Base-by-base conservation (phyloP, 768 basidiomycete genomes). In the Boletus pseudo-olivaceus region DNA sequence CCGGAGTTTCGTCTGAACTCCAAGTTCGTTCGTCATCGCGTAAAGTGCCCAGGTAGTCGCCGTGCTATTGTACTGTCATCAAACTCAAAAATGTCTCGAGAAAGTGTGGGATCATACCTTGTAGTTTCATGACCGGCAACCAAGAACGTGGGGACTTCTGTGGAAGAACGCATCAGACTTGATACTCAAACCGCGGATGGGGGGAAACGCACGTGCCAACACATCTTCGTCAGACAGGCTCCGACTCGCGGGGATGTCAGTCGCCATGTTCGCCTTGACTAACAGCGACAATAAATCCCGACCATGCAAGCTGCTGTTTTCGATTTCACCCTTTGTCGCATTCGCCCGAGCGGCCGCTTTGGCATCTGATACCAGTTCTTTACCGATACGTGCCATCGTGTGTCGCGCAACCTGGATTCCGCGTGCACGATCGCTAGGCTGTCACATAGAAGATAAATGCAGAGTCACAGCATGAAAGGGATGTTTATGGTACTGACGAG, bases 181-280 rank as follows among this genome's bases (percentile, higher is more conserved):
- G 15, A 23, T 10, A n/a, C n/a, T 19, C 10, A 34, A 11, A 19
- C 11, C 7, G 12, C 17, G 7, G 14, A 19, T 4, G 43, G 6
- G 23, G 23, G 5, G 5, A 7, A 10, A 65, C 82, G 55, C 57
- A 85, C 77, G 80, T 2, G 73, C 72, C 5, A 85, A 60, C 17
- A 88, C 82, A 51, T 88, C 86, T 34, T 77, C 77, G 53, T 89
- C 87, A 1, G 77, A 76, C 71, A 88, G 72, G 38, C 76, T 71
- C 64, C 84, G 83, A 48, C 58, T 71, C 7, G 78, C 78, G 0
- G 80, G 76, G 5, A 85, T 55, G 60, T 88, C 83, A 1, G 76
- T 78, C 0, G 82, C 78, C 71, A 83, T 78, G 62, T 87, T 89
- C 5, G 85, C 84, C 54, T 76, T 76, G 40, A 88, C 72, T 4